Base-by-base conservation (phyloP, 306 rosid species). In the Cucurbita moschata region DNA sequence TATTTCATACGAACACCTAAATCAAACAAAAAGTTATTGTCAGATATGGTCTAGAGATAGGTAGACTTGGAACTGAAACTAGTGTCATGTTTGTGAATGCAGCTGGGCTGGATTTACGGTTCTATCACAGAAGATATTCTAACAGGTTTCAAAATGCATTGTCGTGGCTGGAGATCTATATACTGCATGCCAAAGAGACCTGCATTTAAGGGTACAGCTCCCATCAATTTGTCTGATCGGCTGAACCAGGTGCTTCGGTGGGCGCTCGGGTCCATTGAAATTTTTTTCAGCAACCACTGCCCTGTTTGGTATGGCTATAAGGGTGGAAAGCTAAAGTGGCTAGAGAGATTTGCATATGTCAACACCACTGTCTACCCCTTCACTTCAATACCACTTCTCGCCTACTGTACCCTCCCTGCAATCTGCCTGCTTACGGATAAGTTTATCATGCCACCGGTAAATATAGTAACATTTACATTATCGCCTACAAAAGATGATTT, bases 201-300 rank as follows among this genome's bases (percentile, higher is more conserved):
- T 13, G 98, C 98, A 74, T 92, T 92, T 80, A 92, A 90, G 96
- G 98, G 98, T 63, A 92, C 98, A 52, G 98, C 98, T 82, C 96
- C 98, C 15, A 92, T 92, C 85, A 92, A 90, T 85, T 84, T 92
- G 88, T 92, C 98, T 53, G 98, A 92, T 83, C 54, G 98, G 76
- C 92, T 92, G 71, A 92, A 92, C 85, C 98, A 92, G 78, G 98
- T 92, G 76, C 98, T 92, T 86, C 91, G 96, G 46, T 92, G 98
- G 98, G 96, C 98, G 5, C 87, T 90, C 46, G 98, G 98, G 11
- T 92, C 98, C 75, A 87, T 92, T 77, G 98, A 92, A 83, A 92
- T 92, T 75, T 88, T 90, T 79, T 92, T 92, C 98, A 92, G 98
- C 83, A 87, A 78, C 76, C 98, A 92, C 77, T 87, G 91, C 74